Evolutionary conservation across 2,329 filamentous ascomycete species (phyloP).

Genomic region (Colletotrichum navitas): DNA sequence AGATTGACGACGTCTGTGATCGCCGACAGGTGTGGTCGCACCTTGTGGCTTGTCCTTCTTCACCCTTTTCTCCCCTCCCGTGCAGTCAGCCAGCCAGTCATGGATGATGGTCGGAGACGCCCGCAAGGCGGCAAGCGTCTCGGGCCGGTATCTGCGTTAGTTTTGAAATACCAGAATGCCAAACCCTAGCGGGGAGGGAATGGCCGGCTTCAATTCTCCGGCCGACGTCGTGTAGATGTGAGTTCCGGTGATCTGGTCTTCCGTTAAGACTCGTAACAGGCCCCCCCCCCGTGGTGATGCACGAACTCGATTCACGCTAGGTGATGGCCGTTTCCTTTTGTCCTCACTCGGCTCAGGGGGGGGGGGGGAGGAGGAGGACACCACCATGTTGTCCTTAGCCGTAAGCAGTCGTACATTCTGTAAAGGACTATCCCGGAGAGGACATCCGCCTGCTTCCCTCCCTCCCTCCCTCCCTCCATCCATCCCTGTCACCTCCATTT

Average conservation of each 20-base stretch:
- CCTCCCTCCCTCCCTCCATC: neutral
- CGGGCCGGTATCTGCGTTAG: neutral
- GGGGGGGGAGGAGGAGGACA: too few species aligned
- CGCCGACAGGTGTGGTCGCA: neutral
- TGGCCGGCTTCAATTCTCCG: neutral
- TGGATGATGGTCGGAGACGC: neutral
- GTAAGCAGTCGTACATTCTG: neutral
- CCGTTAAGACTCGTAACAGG: neutral
- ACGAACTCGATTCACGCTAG: conserved; percentile 6
- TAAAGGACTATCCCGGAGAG: neutral
- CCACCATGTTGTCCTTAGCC: neutral
- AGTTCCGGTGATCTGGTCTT: neutral
- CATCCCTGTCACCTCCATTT: neutral
- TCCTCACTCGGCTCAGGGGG: conserved; percentile 6
- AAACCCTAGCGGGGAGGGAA: neutral
- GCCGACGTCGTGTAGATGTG: neutral
- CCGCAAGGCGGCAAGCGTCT: neutral
- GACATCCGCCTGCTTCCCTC: neutral
- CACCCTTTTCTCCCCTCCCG: neutral
- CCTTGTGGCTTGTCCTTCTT: neutral
- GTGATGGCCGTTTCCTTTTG: neutral
- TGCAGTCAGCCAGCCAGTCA: neutral
- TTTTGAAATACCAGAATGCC: neutral
- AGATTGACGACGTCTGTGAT: neutral
- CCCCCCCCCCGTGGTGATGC: neutral